A percentile compares a stretch with the other conserved stretches of the same genome.
phyloP scores from a whole-genome alignment of 1,284 basidiomycete species.

The Puccinia polysora region DNA sequence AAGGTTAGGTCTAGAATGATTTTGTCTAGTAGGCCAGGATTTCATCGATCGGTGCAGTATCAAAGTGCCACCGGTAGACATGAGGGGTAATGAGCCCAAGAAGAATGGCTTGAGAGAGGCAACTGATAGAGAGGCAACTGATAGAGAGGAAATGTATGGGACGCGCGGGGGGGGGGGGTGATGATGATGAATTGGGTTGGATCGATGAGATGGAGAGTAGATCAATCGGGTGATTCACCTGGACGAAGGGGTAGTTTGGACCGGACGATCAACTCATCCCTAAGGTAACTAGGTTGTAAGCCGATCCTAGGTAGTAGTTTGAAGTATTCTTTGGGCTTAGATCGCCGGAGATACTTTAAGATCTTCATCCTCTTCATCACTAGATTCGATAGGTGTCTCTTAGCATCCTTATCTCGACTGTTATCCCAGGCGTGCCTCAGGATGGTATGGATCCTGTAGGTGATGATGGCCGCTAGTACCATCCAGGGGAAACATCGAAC shows the following conservation, averaged over 20 bases:
- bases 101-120: no score
- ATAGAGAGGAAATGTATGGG: no score
- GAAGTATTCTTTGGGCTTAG: slow-evolving; percentile 20
- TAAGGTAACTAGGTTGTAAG: slow-evolving; percentile 30
- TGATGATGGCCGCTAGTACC: slow-evolving; percentile 28
- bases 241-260: slow-evolving; percentile 37
- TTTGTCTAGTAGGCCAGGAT: no score
- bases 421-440: slow-evolving; percentile 38
- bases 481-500: neutral
- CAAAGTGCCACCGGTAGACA: no score
- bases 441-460: slow-evolving; percentile 31
- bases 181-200: no score
- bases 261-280: slow-evolving; percentile 35
- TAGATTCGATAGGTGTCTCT: slow-evolving; percentile 24
- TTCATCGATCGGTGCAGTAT: no score
- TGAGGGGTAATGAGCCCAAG: no score
- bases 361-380: slow-evolving; percentile 43
- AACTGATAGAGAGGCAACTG: no score
- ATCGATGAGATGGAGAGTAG: no score
- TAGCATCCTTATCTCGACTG: slow-evolving; percentile 28
- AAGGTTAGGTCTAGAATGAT: no score
- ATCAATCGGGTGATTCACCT: slow-evolving; percentile 27
- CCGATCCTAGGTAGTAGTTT: slow-evolving; percentile 37
- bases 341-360: slow-evolving; percentile 32
- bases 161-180: no score